A percentile compares a stretch with the other conserved stretches of the same genome.
phyloP scores from a whole-genome alignment of 1,284 basidiomycete genomes.

The Chiua sp. region DNA sequence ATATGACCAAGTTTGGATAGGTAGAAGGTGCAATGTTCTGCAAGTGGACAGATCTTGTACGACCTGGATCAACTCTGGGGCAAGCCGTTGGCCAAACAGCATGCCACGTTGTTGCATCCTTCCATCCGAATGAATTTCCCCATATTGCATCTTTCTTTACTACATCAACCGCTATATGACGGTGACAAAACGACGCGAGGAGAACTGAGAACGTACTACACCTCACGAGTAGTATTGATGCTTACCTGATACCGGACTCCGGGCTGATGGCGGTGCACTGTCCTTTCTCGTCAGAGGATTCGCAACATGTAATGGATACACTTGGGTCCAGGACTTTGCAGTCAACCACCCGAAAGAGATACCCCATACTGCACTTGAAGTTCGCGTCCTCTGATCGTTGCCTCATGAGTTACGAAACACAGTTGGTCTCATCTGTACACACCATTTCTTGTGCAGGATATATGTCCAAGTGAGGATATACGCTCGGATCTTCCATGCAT shows the following conservation, averaged over 20 bases:
- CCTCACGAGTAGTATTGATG: background rate
- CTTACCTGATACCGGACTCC: slow-evolving; percentile 9
- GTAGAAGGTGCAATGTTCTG: too few species aligned
- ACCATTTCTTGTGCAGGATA: slow-evolving; percentile 41
- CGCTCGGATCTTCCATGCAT: slow-evolving; percentile 39
- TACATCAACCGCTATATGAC: too few species aligned
- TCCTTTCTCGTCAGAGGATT: background rate
- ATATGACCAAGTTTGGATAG: too few species aligned
- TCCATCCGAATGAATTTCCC: too few species aligned
- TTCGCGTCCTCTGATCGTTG: slow-evolving; percentile 12
- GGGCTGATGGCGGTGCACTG: background rate
- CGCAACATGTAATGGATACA: slow-evolving; percentile 25
- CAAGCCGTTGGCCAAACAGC: too few species aligned
- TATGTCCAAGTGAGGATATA: slow-evolving; percentile 52
- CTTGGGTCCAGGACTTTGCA: slow-evolving; percentile 26
- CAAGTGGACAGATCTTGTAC: too few species aligned
- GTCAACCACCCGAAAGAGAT: slow-evolving; percentile 28
- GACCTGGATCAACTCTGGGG: too few species aligned
- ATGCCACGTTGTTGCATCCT: too few species aligned
- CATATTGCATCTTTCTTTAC: too few species aligned
- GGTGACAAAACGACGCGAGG: too few species aligned
- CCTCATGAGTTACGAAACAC: slow-evolving; percentile 6
- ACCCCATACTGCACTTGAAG: slow-evolving; percentile 13
- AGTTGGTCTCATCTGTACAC: slow-evolving; percentile 1
- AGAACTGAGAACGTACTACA: background rate